phyloP scores from a whole-genome alignment of 1,284 basidiomycete species.

The Apiotrichum mycotoxinovorans region DNA sequence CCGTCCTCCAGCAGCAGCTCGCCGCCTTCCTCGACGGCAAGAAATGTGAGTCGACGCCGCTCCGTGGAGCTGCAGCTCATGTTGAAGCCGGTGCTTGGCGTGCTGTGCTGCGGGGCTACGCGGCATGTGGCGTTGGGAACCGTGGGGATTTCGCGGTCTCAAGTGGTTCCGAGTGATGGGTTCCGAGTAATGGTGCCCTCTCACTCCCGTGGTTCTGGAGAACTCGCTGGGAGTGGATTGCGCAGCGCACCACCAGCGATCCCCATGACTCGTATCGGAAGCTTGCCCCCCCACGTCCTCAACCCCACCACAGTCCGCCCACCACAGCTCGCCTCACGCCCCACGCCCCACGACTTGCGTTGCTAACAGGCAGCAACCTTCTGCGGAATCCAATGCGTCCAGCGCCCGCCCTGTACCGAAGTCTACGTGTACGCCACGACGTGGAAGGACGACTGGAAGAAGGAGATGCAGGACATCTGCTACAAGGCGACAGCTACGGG shows the following conservation, averaged over 20 bases:
- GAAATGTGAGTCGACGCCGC: neutral
- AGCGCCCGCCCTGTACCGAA: neutral
- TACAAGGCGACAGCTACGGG: neutral
- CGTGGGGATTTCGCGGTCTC: no score
- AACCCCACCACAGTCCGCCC: no score
- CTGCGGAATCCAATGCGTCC: neutral
- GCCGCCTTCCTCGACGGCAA: neutral
- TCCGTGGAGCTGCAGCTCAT: neutral
- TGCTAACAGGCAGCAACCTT: neutral
- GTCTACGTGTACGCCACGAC: slow-evolving; percentile 3
- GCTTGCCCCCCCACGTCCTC: no score
- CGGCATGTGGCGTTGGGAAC: no score
- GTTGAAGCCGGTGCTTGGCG: neutral
- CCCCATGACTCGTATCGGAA: no score
- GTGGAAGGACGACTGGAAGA: slow-evolving; percentile 3
- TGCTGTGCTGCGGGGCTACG: no score
- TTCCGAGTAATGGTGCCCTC: no score
- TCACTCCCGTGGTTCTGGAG: no score
- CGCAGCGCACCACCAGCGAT: no score
- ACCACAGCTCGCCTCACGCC: no score
- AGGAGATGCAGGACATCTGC: slow-evolving; percentile 1
- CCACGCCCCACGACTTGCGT: neutral
- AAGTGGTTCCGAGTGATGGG: no score
- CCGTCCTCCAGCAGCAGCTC: slow-evolving; percentile 1
- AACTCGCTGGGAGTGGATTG: no score